phyloP scores from a whole-genome alignment of 805 yeast genomes.

The Teunomyces pallodes region DNA sequence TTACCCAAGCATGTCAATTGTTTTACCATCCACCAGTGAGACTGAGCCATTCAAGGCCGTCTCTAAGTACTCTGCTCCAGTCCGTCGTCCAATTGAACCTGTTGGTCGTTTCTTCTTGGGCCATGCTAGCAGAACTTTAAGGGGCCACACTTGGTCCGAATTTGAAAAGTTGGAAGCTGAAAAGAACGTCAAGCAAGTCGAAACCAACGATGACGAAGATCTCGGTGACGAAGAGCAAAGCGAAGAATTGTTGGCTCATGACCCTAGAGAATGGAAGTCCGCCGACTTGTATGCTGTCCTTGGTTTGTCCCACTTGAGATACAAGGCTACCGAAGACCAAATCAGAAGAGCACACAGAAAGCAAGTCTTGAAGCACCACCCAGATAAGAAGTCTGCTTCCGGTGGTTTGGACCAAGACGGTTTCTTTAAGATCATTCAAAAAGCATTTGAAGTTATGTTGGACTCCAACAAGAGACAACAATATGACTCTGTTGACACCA shows the following conservation, averaged over 20 bases:
- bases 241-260: slow-evolving; percentile 73
- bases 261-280: slow-evolving; percentile 97
- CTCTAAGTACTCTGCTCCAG: slow-evolving; percentile 54
- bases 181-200: slow-evolving; percentile 71
- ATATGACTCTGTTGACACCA: slow-evolving; percentile 91
- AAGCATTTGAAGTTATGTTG: slow-evolving; percentile 86
- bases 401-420: slow-evolving; percentile 92
- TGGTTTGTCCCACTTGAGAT: slow-evolving; percentile 89
- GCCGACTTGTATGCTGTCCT: slow-evolving; percentile 95
- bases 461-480: slow-evolving; percentile 87
- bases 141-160: slow-evolving; percentile 99
- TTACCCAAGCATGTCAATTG: slow-evolving; percentile 31
- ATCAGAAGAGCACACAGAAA: slow-evolving; percentile 95
- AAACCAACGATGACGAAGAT: slow-evolving; percentile 60
- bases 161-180: slow-evolving; percentile 92
- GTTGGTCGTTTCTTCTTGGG: slow-evolving; percentile 95
- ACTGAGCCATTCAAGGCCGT: slow-evolving; percentile 51
- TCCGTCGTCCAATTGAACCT: slow-evolving; percentile 87
- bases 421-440: slow-evolving; percentile 96
- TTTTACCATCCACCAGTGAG: slow-evolving; percentile 49
- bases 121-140: slow-evolving; percentile 90
- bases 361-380: slow-evolving; percentile 95
- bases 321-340: slow-evolving; percentile 88
- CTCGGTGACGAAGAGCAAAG: slow-evolving; percentile 73
- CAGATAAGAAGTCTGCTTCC: slow-evolving; percentile 92